Percentiles rank a stretch among this genome's conserved stretches.
Conservation (phyloP, 2,329 filamentous ascomycete genomes). For the Trichoderma sp. region DNA sequence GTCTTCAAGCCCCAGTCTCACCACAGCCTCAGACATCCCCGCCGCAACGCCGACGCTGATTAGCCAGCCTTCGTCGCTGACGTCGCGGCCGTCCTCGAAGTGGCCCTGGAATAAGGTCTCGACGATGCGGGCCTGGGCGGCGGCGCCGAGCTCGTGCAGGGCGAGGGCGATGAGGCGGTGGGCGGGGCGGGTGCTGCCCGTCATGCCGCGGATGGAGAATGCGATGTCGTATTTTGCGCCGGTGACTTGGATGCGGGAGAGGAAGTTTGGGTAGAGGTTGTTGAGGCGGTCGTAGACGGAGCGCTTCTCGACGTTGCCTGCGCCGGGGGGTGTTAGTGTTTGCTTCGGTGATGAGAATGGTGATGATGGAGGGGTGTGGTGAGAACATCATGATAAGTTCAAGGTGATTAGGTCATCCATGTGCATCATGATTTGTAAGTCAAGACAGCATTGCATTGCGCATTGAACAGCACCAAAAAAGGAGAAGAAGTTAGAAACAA, state of each 20-base stretch:
- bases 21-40: conserved; percentile 30
- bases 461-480: neutral
- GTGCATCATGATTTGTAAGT: neutral
- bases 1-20: conserved; percentile 31
- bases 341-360: neutral
- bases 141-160: conserved; percentile 30
- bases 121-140: conserved; percentile 40
- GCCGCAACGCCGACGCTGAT: conserved; percentile 33
- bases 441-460: too few relatives aligned
- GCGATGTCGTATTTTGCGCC: conserved; percentile 38
- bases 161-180: conserved; percentile 49
- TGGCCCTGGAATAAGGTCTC: conserved; percentile 41
- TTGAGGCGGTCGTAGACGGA: conserved; percentile 34
- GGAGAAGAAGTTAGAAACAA: too few relatives aligned
- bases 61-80: conserved; percentile 42
- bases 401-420: neutral
- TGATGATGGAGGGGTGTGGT: neutral
- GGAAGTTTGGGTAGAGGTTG: conserved; percentile 29
- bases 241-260: conserved; percentile 32
- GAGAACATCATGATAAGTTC: neutral
- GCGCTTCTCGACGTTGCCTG: conserved; percentile 35
- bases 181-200: conserved; percentile 44
- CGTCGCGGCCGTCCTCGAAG: conserved; percentile 42
- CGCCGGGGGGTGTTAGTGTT: neutral
- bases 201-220: conserved; percentile 41